Percentiles rank a stretch among this genome's conserved stretches.
Evolutionary conservation across 2,329 filamentous ascomycete species (phyloP).

Genomic region (Exophiala spinifera): DNA sequence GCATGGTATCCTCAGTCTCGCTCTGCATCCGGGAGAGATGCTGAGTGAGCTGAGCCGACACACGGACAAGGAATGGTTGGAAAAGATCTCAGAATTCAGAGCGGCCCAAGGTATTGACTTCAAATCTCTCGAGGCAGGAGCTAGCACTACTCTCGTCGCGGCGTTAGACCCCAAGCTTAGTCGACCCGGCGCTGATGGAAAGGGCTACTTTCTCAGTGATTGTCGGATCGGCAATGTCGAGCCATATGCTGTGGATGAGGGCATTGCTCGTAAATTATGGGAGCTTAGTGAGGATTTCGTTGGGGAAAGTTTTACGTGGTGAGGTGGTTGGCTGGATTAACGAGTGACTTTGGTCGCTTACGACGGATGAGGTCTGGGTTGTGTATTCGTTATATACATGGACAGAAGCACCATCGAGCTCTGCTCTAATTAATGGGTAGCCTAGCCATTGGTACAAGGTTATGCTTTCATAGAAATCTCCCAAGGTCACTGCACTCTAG

Average conservation of each 20-base stretch:
- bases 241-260: conserved; percentile 38
- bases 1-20: conserved; percentile 38
- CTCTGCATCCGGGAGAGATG: conserved; percentile 39
- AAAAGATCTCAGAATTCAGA: conserved; percentile 1
- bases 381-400: too few species aligned
- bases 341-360: too few species aligned
- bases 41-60: conserved; percentile 6
- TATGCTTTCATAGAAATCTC: too few species aligned
- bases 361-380: too few species aligned
- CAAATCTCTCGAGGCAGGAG: conserved; percentile 43
- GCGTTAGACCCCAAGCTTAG: conserved; percentile 41
- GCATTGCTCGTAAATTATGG: conserved; percentile 41
- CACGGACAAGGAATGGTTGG: conserved; percentile 30
- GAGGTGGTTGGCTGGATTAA: too few species aligned
- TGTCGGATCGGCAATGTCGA: conserved; percentile 34
- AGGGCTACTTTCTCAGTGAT: conserved; percentile 33
- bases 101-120: not conserved
- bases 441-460: too few species aligned
- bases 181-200: conserved; percentile 6
- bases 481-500: too few species aligned
- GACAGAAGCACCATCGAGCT: too few species aligned
- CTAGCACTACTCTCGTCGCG: conserved; percentile 42
- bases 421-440: too few species aligned
- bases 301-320: conserved; percentile 36
- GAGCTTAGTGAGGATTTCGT: conserved; percentile 40